Conservation (phyloP, 495 filamentous ascomycete genomes). For the Penicillium subrubescens region DNA sequence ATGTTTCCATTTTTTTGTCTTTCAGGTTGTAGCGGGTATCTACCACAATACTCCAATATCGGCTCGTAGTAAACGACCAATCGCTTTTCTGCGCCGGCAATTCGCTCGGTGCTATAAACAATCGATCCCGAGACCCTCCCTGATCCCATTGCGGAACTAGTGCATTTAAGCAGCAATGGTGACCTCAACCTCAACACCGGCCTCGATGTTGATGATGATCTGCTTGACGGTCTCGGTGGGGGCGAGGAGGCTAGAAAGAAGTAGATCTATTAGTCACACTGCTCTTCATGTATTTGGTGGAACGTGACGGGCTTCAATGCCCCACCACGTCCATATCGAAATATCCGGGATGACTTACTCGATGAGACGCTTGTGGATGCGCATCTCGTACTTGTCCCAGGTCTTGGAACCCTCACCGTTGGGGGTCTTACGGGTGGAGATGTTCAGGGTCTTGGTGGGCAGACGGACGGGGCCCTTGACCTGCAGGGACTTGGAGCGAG, state of each 20-base stretch:
- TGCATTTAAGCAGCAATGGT: constrained; percentile 90
- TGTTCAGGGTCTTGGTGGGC: constrained; percentile 94
- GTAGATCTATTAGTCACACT: constrained; percentile 8
- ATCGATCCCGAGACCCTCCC: constrained; percentile 25
- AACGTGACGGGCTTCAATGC: neutral
- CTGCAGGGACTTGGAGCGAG: constrained; percentile 96
- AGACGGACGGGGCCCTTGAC: constrained; percentile 99
- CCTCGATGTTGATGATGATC: constrained; percentile 99
- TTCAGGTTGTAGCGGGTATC: constrained; percentile 42
- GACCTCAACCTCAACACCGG: constrained; percentile 99
- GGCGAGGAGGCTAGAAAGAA: constrained; percentile 73
- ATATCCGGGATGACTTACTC: constrained; percentile 59
- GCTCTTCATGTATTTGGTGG: neutral
- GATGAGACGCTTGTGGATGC: constrained; percentile 98
- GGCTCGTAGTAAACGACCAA: constrained; percentile 23
- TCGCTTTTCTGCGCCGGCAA: constrained; percentile 5
- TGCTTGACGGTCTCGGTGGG: constrained; percentile 99
- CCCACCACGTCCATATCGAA: neutral
- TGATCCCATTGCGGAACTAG: constrained; percentile 26
- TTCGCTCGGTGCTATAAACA: constrained; percentile 12
- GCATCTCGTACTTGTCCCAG: constrained; percentile 99
- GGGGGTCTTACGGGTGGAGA: constrained; percentile 95
- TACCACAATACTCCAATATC: constrained; percentile 24
- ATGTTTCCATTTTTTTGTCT: constrained; percentile 43
- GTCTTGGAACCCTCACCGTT: constrained; percentile 99